Evolutionary conservation across 257 asterid genomes (phyloP).

Genomic region (Anisodus tanguticus): DNA sequence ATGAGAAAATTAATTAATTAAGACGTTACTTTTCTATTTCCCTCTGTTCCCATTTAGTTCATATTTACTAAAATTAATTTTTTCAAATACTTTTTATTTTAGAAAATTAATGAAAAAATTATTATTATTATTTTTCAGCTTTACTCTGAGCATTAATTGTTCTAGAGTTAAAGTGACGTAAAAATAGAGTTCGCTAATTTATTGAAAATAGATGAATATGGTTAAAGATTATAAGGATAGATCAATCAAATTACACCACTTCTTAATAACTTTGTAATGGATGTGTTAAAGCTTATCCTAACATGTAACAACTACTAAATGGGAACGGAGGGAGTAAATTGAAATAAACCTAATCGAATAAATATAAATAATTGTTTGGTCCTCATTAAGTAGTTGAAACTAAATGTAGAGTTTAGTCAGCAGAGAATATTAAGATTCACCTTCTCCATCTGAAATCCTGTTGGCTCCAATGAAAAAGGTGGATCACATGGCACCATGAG

Average conservation of each 20-base stretch:
- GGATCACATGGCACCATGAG: conserved; percentile 44
- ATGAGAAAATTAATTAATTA: no score
- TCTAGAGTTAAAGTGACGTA: not conserved
- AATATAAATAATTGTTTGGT: not conserved
- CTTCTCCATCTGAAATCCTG: not conserved
- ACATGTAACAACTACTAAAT: not conserved
- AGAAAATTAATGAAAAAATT: no score
- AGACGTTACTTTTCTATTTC: no score
- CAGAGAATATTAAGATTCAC: conserved; percentile 15
- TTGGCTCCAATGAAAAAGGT: not conserved
- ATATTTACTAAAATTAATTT: no score
- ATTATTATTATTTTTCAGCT: no score
- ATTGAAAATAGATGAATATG: no score
- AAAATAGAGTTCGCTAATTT: no score
- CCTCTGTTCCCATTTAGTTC: no score
- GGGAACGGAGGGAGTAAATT: not conserved
- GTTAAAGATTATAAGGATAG: not conserved
- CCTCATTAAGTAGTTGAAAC: not conserved
- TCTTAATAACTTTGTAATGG: not conserved
- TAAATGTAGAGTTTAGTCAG: not conserved
- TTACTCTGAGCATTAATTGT: no score
- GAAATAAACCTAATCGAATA: not conserved
- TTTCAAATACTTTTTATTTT: no score
- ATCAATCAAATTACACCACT: not conserved
- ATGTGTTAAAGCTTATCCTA: not conserved